These are phyloP conservation scores for Zea luxurians DNA, from an alignment of 176 grass and related monocot species.

Conservation along the genomic window DNA sequence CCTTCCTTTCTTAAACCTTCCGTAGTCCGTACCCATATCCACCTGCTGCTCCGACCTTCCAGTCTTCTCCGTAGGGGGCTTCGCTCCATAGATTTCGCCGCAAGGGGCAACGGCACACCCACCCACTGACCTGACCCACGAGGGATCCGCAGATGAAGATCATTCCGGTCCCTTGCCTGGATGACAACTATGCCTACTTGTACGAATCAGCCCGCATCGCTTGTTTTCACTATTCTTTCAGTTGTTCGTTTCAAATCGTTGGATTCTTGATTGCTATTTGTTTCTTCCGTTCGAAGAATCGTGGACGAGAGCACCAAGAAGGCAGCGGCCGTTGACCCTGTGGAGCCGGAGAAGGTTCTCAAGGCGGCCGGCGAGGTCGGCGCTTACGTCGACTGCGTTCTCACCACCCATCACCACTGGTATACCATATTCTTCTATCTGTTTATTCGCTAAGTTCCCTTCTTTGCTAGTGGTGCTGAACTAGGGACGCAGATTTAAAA, in stretches of 20 bases:
- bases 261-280: conserved; percentile 15
- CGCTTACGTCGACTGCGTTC: conserved; percentile 55
- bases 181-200: conserved; percentile 97
- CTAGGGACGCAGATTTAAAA: too few relatives aligned
- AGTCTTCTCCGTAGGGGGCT: neutral
- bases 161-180: conserved; percentile 64
- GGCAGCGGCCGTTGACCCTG: conserved; percentile 78
- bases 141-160: conserved; percentile 64
- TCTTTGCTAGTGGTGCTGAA: neutral
- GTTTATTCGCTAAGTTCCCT: neutral
- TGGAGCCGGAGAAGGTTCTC: conserved; percentile 84
- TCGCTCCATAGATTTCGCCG: conserved; percentile 24
- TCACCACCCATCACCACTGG: conserved; percentile 96
- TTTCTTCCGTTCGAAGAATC: conserved; percentile 49
- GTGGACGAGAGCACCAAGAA: conserved; percentile 76
- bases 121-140: neutral
- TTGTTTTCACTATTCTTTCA: neutral
- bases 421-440: conserved; percentile 22
- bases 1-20: conserved; percentile 11
- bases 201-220: conserved; percentile 32
- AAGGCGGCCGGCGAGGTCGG: conserved; percentile 60
- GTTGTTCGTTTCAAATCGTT: neutral
- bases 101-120: neutral
- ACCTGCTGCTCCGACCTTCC: neutral
- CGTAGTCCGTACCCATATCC: neutral